Conservation (phyloP, 345 rosid genomes). For the Salix dunnii region DNA sequence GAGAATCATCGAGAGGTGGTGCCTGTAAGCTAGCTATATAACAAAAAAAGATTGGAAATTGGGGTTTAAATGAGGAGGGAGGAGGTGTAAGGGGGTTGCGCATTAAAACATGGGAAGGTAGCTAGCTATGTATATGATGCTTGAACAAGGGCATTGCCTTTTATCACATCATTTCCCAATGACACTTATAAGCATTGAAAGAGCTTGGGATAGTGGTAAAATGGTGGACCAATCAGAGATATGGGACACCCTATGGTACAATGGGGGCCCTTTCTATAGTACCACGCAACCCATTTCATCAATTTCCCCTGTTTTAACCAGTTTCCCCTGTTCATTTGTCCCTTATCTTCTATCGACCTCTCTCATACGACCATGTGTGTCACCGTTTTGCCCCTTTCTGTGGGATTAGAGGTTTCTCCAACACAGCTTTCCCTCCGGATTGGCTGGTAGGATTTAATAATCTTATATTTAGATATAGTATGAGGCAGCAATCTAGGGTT, state of each 20-base stretch:
- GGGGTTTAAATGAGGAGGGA: background rate
- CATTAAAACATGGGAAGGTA: too few relatives aligned
- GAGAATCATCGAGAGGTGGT: background rate
- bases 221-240: constrained; percentile 21
- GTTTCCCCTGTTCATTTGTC: constrained; percentile 34
- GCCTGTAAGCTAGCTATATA: background rate
- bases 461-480: background rate
- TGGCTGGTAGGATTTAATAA: background rate
- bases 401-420: background rate
- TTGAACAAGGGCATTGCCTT: background rate
- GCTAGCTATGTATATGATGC: background rate
- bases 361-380: background rate
- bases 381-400: constrained; percentile 9
- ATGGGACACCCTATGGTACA: constrained; percentile 28
- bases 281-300: constrained; percentile 25
- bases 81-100: background rate
- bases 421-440: background rate
- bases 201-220: background rate
- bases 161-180: constrained; percentile 25
- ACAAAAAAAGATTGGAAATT: background rate
- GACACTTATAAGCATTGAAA: constrained; percentile 29
- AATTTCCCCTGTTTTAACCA: background rate
- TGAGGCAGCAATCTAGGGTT: background rate
- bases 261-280: constrained; percentile 20
- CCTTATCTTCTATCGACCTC: background rate